Conservation (phyloP, 768 basidiomycete genomes). For the Melanogaster broomeanus region DNA sequence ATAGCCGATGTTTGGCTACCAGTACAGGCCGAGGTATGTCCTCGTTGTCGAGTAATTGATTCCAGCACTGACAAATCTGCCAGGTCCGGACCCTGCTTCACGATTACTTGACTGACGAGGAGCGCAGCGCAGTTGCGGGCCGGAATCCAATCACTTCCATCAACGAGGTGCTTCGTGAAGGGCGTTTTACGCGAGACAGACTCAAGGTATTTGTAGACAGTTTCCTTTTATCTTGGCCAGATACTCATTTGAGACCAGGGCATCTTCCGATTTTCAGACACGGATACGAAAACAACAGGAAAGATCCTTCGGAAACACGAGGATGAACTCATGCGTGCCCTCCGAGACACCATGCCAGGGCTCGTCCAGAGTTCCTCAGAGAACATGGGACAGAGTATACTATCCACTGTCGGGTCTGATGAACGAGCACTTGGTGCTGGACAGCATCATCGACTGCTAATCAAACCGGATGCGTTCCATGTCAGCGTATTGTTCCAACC, state of each 20-base stretch:
- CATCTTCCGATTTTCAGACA: conserved; percentile 90
- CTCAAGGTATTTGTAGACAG: conserved; percentile 56
- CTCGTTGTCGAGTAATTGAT: neutral
- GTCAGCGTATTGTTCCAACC: conserved; percentile 95
- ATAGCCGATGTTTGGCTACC: conserved; percentile 86
- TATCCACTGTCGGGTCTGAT: conserved; percentile 64
- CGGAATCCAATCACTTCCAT: conserved; percentile 91
- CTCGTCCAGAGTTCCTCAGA: conserved; percentile 75
- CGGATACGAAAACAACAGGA: conserved; percentile 70
- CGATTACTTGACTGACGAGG: conserved; percentile 93
- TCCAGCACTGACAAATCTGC: conserved; percentile 7
- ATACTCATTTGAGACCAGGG: conserved; percentile 46
- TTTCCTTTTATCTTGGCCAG: neutral
- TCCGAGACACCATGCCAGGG: conserved; percentile 93
- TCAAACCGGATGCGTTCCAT: conserved; percentile 92
- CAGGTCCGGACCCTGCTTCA: conserved; percentile 83
- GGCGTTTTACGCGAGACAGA: conserved; percentile 76
- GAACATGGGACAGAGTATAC: conserved; percentile 57
- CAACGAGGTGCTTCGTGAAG: conserved; percentile 89
- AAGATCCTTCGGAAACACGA: conserved; percentile 77
- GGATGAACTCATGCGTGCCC: conserved; percentile 77
- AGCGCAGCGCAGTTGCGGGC: conserved; percentile 73
- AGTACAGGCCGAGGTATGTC: conserved; percentile 80
- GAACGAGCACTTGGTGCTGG: conserved; percentile 73
- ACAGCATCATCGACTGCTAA: conserved; percentile 82